phyloP scores from a whole-genome alignment of 768 basidiomycete species.

The Megacollybia marginata region DNA sequence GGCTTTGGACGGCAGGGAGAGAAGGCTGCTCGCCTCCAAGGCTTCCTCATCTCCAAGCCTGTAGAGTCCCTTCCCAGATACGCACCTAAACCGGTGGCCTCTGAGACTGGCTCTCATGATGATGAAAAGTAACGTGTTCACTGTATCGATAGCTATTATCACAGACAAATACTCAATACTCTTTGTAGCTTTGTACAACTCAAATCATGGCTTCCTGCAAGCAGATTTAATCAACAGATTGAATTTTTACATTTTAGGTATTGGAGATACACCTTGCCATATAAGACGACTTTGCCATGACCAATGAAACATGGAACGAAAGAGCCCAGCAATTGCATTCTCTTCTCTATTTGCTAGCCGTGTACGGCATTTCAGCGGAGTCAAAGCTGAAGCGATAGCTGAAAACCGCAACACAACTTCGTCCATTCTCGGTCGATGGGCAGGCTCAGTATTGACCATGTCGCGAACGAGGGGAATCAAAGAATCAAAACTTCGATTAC shows the following conservation, averaged over 20 bases:
- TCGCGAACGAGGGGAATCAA: background rate
- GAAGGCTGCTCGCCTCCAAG: conserved; percentile 65
- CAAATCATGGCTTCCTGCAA: too few relatives aligned
- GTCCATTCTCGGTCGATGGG: background rate
- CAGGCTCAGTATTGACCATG: background rate
- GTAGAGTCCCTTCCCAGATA: conserved; percentile 51
- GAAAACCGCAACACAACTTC: background rate
- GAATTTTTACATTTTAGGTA: too few relatives aligned
- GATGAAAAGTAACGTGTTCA: background rate
- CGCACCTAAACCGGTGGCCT: conserved; percentile 22
- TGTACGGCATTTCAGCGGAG: background rate
- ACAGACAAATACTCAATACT: background rate
- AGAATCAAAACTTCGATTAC: background rate
- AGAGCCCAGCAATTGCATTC: background rate
- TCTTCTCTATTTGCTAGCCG: background rate
- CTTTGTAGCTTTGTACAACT: too few relatives aligned
- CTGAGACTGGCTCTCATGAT: background rate
- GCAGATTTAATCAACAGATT: too few relatives aligned
- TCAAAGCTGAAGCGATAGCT: background rate
- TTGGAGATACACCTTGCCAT: too few relatives aligned
- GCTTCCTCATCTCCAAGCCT: conserved; percentile 55
- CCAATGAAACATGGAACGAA: background rate
- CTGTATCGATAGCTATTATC: background rate
- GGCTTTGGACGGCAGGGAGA: conserved; percentile 82
- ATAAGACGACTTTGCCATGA: background rate